Evolutionary conservation across 176 grass and related monocot genomes (phyloP).

Genomic region (Rhynchospora breviuscula): DNA sequence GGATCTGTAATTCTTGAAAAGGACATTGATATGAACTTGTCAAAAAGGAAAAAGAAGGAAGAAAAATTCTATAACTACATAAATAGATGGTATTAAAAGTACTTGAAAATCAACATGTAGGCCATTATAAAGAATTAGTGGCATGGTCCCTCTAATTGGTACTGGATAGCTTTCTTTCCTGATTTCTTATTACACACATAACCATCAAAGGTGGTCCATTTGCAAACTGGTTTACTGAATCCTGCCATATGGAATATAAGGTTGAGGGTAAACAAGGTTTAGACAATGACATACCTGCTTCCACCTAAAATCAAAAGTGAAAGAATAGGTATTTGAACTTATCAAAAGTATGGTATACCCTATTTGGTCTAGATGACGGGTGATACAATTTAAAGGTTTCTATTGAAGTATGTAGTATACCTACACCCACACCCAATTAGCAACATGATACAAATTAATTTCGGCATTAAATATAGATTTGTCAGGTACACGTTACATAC

Average conservation of each 20-base stretch:
- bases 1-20: background rate
- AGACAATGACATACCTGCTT: constrained; percentile 13
- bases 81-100: background rate
- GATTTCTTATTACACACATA: constrained; percentile 13
- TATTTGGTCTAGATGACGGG: background rate
- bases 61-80: background rate
- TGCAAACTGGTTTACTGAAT: constrained; percentile 15
- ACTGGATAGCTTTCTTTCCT: constrained; percentile 11
- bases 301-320: constrained; percentile 11
- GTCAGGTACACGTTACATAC: background rate
- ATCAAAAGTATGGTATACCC: background rate
- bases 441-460: background rate
- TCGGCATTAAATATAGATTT: background rate
- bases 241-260: constrained; percentile 2
- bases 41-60: background rate
- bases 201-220: constrained; percentile 14
- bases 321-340: background rate
- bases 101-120: background rate
- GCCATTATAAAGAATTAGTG: background rate
- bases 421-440: background rate
- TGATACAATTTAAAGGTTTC: background rate
- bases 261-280: constrained; percentile 11
- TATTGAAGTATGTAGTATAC: background rate
- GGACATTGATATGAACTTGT: background rate
- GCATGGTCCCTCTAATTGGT: constrained; percentile 19